Evolutionary conservation across 2,329 filamentous ascomycete species (phyloP), one percentile per base, ranked within the genome.

Genomic region (Falciphora oryzae): DNA sequence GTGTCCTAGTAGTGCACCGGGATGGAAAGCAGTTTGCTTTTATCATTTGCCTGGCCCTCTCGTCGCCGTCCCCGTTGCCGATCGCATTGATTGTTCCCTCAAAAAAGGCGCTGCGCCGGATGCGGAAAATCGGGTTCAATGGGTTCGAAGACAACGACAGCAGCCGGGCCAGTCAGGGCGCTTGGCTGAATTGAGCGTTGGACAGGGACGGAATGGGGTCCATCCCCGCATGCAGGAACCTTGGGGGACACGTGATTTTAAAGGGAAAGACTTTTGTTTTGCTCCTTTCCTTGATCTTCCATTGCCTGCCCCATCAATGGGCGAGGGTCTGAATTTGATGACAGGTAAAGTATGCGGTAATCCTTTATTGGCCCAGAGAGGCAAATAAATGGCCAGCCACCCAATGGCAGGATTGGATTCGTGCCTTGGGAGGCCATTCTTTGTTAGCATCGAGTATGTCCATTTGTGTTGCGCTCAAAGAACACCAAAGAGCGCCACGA

Each of bases 171-270:
- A 53, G 44, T 53, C 22, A 53, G 44, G 10, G 22, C 44, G 44
- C 44, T 53, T 53, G 44, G 44, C 44, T 53, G 44, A 53, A 53
- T 53, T 53, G 44, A 22, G 44, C n/a, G 44, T 53, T 53, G 44
- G 44, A 53, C 44, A 25, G n/a, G 22, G 44, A 53, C 18, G 44
- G 18, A 11, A 35, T 4, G 22, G 22, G n/a, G 2, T 53, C 22
- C 44, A 50, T 50, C n/a, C 22, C 44, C 44, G 44, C 44, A 53
- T 53, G 44, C 44, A 53, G 44, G 18, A 53, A 22, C 44, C n/a
- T 22, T 50, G 38, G 18, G 44, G 6, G 44, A 11, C 44, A 53
- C 44, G 44, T 53, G 44, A 53, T 14, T 53, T 4, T 8, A 50
- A 8, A 5, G 38, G 16, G 5, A 11, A 53, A 11, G 44, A 50